Conservation (phyloP, 192 early-diverging fungal genomes). For the Lobosporangium transversale region DNA sequence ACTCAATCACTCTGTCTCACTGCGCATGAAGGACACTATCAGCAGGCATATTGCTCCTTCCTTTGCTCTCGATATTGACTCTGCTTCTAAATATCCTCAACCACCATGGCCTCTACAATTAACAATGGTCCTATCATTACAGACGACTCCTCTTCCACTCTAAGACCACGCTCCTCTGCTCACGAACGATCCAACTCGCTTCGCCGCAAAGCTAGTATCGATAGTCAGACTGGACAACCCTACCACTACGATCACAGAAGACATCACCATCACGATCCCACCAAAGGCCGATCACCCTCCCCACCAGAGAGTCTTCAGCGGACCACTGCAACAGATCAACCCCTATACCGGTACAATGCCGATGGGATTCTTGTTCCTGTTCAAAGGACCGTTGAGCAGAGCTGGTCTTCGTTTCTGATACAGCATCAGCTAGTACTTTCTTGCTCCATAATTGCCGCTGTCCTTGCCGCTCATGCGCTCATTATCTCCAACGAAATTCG, state of each 20-base stretch:
- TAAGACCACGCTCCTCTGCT: not conserved
- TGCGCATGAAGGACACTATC: constrained; percentile 23
- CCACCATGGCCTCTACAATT: not conserved
- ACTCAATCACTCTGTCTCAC: not conserved
- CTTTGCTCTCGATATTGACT: not conserved
- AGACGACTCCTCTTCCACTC: not conserved
- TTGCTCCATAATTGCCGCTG: constrained; percentile 19
- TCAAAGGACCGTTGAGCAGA: constrained; percentile 4
- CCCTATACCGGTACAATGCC: constrained; percentile 9
- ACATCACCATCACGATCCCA: constrained; percentile 40
- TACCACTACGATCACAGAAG: constrained; percentile 41
- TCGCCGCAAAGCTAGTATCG: constrained; percentile 37
- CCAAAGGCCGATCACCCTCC: constrained; percentile 35
- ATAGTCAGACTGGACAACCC: constrained; percentile 26
- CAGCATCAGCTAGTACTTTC: constrained; percentile 43
- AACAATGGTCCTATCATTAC: not conserved
- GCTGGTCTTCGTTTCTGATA: constrained; percentile 39
- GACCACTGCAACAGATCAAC: not conserved
- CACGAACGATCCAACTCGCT: constrained; percentile 35
- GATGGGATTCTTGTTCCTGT: constrained; percentile 14
- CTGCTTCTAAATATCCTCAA: not conserved
- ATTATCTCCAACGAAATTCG: constrained; percentile 13
- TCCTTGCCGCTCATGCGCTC: constrained; percentile 21
- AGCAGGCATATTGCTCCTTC: not conserved
- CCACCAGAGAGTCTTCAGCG: constrained; percentile 21